A percentile compares a stretch with the other conserved stretches of the same genome.
Conservation (phyloP, 495 filamentous ascomycete genomes). For the Aspergillus incahuasiensis region DNA sequence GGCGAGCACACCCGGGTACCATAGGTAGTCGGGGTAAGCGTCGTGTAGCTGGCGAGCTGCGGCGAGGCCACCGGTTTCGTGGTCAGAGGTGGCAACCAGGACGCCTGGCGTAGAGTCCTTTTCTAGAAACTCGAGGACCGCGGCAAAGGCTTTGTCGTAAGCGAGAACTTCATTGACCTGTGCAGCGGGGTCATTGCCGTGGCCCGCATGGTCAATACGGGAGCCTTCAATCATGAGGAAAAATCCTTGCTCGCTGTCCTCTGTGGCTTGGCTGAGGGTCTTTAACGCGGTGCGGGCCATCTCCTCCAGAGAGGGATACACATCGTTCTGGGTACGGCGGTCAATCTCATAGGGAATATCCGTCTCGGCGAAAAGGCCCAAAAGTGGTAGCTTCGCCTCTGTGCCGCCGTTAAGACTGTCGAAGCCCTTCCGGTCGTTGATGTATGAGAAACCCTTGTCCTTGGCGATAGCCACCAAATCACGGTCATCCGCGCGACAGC, state of each 20-base stretch:
- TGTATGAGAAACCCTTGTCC: conserved; percentile 75
- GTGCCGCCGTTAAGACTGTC: conserved; percentile 68
- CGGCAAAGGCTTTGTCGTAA: conserved; percentile 80
- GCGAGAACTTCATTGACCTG: conserved; percentile 93
- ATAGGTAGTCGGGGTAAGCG: conserved; percentile 72
- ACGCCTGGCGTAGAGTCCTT: conserved; percentile 68
- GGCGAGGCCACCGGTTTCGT: conserved; percentile 88
- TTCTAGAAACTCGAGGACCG: conserved; percentile 79
- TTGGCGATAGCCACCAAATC: conserved; percentile 65
- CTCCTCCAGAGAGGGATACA: conserved; percentile 85
- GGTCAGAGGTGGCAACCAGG: conserved; percentile 84
- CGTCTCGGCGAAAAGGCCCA: conserved; percentile 77
- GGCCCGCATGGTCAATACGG: conserved; percentile 93
- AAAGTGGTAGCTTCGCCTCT: conserved; percentile 69
- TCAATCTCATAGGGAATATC: conserved; percentile 95
- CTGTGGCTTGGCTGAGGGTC: conserved; percentile 76
- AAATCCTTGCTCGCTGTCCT: conserved; percentile 84
- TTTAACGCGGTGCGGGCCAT: conserved; percentile 82
- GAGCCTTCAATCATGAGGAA: conserved; percentile 98
- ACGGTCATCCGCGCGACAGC: conserved; percentile 70
- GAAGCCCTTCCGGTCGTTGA: conserved; percentile 67
- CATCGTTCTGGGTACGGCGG: conserved; percentile 66
- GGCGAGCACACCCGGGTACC: conserved; percentile 77
- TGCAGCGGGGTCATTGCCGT: conserved; percentile 90
- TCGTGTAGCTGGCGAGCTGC: conserved; percentile 68